Evolutionary conservation across 805 yeast species (phyloP).

Genomic region (Suhomyces canberraensis): DNA sequence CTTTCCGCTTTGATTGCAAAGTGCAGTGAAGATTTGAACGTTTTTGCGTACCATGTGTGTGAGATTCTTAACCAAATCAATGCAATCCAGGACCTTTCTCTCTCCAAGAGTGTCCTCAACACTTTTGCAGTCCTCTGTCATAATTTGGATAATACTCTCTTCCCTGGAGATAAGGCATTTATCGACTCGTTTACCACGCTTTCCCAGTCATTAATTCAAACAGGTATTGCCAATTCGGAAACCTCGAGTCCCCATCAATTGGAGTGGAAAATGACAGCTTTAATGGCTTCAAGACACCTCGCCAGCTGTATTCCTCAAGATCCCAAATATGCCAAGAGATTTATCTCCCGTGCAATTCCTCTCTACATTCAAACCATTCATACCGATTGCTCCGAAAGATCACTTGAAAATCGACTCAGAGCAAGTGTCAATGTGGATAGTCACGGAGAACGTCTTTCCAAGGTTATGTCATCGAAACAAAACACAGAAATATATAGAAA

Average conservation of each 20-base stretch:
- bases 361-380: conserved; percentile 36
- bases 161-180: conserved; percentile 62
- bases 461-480: conserved; percentile 24
- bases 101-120: conserved; percentile 51
- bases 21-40: conserved; percentile 80
- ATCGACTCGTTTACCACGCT: conserved; percentile 40
- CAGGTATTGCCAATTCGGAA: conserved; percentile 12
- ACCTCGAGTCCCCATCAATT: conserved; percentile 25
- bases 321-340: conserved; percentile 23
- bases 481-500: conserved; percentile 9
- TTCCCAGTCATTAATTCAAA: conserved; percentile 17
- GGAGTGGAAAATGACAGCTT: conserved; percentile 47
- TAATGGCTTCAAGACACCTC: conserved; percentile 38
- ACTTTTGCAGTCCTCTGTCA: conserved; percentile 45
- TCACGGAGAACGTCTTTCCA: conserved; percentile 21
- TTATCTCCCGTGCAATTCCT: conserved; percentile 34
- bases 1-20: conserved; percentile 64
- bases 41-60: conserved; percentile 70
- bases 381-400: conserved; percentile 15
- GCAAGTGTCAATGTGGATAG: conserved; percentile 21
- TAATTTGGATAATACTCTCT: conserved; percentile 58
- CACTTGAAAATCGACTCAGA: conserved; percentile 21
- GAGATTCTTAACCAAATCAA: conserved; percentile 54
- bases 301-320: conserved; percentile 37
- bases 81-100: conserved; percentile 55